These are phyloP conservation scores for Neonothopanus nambi DNA, from an alignment of 1,284 basidiomycete species.

Conservation along the genomic window DNA sequence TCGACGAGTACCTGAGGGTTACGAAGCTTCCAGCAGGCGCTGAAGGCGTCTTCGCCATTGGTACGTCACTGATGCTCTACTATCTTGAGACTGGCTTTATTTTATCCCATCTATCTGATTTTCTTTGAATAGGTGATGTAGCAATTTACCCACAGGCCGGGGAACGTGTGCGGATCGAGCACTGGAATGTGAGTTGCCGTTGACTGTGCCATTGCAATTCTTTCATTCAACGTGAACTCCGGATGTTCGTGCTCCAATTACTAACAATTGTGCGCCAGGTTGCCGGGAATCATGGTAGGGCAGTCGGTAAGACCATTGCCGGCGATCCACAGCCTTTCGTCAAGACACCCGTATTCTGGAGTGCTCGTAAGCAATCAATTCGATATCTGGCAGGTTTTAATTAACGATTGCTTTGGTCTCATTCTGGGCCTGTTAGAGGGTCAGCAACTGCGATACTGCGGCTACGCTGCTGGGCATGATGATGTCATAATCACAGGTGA, in stretches of 20 bases:
- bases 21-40: conserved; percentile 43
- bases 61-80: too few relatives aligned
- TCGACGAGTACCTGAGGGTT: conserved; percentile 80
- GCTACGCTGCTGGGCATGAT: conserved; percentile 68
- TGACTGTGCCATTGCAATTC: conserved; percentile 16
- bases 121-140: conserved; percentile 64
- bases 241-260: too few relatives aligned
- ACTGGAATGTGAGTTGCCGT: conserved; percentile 77
- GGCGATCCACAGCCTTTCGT: conserved; percentile 64
- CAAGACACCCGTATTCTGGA: conserved; percentile 91
- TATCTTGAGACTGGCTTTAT: not conserved
- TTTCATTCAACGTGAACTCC: too few relatives aligned
- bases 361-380: conserved; percentile 62
- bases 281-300: conserved; percentile 84
- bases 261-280: conserved; percentile 46
- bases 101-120: not conserved
- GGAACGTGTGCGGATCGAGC: conserved; percentile 72
- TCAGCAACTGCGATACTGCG: conserved; percentile 81
- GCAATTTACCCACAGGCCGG: conserved; percentile 77
- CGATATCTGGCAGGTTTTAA: not conserved
- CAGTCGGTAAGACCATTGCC: conserved; percentile 78
- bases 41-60: conserved; percentile 80
- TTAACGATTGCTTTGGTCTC: conserved; percentile 4
- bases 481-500: conserved; percentile 80
- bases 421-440: conserved; percentile 51